Conservation (phyloP, 257 asterid genomes). For the Solanum etuberosum region DNA sequence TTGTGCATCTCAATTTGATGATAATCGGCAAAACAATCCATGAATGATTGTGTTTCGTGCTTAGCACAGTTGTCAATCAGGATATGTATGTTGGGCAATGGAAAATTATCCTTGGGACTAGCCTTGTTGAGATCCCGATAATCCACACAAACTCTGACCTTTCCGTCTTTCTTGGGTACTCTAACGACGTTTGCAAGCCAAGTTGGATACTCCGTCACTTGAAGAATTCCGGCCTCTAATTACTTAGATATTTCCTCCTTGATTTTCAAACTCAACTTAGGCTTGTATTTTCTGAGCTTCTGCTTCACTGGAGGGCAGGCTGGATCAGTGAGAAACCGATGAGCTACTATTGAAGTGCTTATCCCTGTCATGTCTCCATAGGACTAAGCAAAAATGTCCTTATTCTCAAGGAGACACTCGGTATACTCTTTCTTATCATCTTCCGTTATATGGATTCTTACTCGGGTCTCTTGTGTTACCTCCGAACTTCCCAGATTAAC, state of each 20-base stretch:
- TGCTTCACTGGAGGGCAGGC: background rate
- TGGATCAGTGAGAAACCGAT: background rate
- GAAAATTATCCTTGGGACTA: background rate
- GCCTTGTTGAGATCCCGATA: background rate
- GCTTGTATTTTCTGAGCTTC: background rate
- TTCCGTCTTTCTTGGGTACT: no score
- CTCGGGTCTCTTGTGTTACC: background rate
- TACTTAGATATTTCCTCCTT: no score
- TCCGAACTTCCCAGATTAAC: background rate
- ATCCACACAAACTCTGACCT: background rate
- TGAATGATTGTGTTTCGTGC: background rate
- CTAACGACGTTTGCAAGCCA: background rate
- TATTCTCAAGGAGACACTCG: no score
- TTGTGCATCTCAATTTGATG: background rate
- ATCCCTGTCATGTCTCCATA: background rate
- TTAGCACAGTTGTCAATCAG: background rate
- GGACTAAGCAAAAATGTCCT: background rate
- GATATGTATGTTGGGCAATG: background rate
- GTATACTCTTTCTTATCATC: background rate
- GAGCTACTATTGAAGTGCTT: background rate
- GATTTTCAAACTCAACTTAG: background rate
- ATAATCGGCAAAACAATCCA: background rate
- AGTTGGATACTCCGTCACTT: background rate
- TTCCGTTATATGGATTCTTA: background rate
- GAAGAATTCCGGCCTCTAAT: background rate